These are phyloP conservation scores for Caryopteris hybrid DNA, from an alignment of 305 asterid genomes.

Conservation along the genomic window DNA sequence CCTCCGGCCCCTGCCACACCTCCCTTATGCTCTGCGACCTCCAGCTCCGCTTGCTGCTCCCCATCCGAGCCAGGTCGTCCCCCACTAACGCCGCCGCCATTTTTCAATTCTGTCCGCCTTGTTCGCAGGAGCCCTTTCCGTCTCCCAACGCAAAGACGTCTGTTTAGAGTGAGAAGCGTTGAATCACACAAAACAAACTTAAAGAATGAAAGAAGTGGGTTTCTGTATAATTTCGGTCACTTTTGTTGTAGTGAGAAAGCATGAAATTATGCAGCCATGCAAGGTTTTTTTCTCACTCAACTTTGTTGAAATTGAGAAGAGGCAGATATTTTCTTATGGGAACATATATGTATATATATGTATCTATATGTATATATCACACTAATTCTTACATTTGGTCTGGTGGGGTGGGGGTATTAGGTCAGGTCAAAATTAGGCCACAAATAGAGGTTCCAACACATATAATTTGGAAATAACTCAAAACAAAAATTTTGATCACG, in stretches of 20 bases:
- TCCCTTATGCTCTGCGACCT: slow-evolving; percentile 65
- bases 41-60: slow-evolving; percentile 54
- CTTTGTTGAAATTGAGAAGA: neutral
- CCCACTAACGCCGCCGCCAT: slow-evolving; percentile 44
- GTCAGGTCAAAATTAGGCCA: slow-evolving; percentile 31
- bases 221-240: too few species aligned
- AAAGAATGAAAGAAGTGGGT: slow-evolving; percentile 17
- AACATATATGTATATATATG: neutral
- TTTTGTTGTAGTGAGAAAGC: slow-evolving; percentile 2
- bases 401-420: too few species aligned
- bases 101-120: neutral
- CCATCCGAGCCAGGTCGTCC: slow-evolving; percentile 41
- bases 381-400: neutral
- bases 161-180: too few species aligned
- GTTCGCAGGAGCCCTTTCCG: too few species aligned
- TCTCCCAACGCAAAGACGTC: too few species aligned
- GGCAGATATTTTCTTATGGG: neutral
- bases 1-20: slow-evolving; percentile 57
- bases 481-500: too few species aligned
- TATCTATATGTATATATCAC: neutral
- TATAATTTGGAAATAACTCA: too few species aligned
- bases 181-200: too few species aligned
- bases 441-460: neutral
- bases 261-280: too few species aligned
- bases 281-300: too few species aligned